A percentile compares a stretch with the other conserved stretches of the same genome.
phyloP scores from a whole-genome alignment of 345 rosid species.

The Jatropha curcas region DNA sequence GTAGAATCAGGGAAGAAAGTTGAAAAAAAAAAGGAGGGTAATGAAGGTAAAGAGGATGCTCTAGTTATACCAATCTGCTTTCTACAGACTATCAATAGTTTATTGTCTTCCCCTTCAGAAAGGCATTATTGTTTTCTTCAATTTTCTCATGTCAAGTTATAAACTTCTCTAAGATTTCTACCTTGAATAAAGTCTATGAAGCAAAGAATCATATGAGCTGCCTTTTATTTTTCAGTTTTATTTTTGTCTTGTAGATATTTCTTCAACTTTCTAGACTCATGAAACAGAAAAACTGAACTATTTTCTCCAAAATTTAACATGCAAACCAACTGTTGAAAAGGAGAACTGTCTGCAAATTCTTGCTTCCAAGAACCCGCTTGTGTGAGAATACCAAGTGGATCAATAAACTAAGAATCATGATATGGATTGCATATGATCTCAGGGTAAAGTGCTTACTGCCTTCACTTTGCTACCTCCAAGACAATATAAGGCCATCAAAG shows the following conservation, averaged over 20 bases:
- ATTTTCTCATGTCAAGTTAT: not conserved
- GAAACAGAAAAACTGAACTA: not conserved
- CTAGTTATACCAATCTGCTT: not conserved
- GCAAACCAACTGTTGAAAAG: not conserved
- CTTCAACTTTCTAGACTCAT: not conserved
- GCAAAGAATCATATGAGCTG: not conserved
- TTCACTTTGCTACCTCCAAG: slow-evolving; percentile 98
- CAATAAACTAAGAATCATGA: not conserved
- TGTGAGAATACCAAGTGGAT: not conserved
- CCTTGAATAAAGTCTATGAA: not conserved
- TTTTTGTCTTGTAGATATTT: too few species aligned
- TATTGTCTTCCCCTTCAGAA: not conserved
- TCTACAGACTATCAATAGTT: not conserved
- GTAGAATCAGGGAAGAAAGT: not conserved
- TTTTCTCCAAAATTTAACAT: not conserved
- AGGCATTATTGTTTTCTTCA: not conserved
- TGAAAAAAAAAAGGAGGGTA: not conserved
- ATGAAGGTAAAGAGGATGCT: not conserved
- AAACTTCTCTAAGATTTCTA: not conserved
- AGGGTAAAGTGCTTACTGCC: slow-evolving; percentile 61
- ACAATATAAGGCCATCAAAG: slow-evolving; percentile 77
- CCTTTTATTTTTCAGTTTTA: not conserved
- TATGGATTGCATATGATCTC: not conserved
- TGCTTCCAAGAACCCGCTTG: not conserved
- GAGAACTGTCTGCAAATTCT: not conserved